These are phyloP conservation scores for Fusarium temperatum DNA, from an alignment of 2,329 filamentous ascomycete genomes.

Conservation along the genomic window DNA sequence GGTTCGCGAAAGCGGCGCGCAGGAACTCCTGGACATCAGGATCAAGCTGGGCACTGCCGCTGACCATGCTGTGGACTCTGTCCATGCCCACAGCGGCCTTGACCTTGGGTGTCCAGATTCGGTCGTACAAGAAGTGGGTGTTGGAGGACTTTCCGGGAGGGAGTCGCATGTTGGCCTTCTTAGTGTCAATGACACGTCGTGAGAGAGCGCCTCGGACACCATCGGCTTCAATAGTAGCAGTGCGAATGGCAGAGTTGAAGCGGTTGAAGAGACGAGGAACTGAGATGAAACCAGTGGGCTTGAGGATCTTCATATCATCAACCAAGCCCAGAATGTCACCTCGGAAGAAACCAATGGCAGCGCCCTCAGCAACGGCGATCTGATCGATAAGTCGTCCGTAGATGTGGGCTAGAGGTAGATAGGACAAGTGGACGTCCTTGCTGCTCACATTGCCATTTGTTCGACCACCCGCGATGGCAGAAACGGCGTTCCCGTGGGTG, in stretches of 20 bases:
- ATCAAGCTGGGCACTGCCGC: conserved; percentile 90
- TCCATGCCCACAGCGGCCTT: conserved; percentile 83
- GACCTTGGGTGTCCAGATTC: conserved; percentile 92
- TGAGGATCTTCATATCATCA: conserved; percentile 89
- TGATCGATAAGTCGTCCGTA: conserved; percentile 89
- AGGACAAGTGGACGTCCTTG: conserved; percentile 78
- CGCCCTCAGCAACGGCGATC: conserved; percentile 74
- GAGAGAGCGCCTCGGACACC: conserved; percentile 86
- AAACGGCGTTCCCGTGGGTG: conserved; percentile 82
- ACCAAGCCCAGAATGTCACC: conserved; percentile 87
- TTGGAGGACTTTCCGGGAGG: conserved; percentile 79
- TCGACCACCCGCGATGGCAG: conserved; percentile 72
- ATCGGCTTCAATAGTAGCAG: conserved; percentile 78
- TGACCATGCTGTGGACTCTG: conserved; percentile 76
- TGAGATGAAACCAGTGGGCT: conserved; percentile 84
- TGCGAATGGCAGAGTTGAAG: conserved; percentile 84
- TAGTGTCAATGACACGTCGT: conserved; percentile 79
- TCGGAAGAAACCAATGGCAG: conserved; percentile 89
- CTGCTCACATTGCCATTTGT: conserved; percentile 59
- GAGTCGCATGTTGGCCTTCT: conserved; percentile 80
- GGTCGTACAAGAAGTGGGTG: conserved; percentile 80
- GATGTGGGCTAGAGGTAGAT: conserved; percentile 93
- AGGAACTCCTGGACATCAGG: conserved; percentile 89
- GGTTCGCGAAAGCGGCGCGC: conserved; percentile 80
- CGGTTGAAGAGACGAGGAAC: conserved; percentile 93